Base-by-base conservation (phyloP, 768 basidiomycete genomes). In the Boletus pseudo-olivaceus region DNA sequence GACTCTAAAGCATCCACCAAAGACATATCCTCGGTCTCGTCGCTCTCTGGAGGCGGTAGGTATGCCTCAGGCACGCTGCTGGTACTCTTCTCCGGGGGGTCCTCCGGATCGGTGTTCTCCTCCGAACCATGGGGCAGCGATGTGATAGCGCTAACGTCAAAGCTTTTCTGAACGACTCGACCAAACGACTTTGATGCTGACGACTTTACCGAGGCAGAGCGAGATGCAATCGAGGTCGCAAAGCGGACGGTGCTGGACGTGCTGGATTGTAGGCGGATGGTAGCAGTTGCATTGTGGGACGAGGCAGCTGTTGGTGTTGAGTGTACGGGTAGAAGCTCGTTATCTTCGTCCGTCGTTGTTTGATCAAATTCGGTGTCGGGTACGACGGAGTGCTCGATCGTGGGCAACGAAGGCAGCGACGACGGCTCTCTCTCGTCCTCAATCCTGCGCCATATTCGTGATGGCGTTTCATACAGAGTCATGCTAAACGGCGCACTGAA, bases 391-490 rank as follows among this genome's bases (percentile, higher is more conserved):
- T 87, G 82, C 30, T 91, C 88, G 63, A 88, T 85, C 2, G 64
- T 75, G 7, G 89, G 87, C 12, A 92, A 69, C 4, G 88, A 89
- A 2, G 90, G 90, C 3, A 93, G 74, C 30, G 90, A 93, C 10
- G 91, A 87, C 76, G 92, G 87, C 58, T 90, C 88, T 58, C 76
- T 71, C 55, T 83, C 82, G 60, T 90, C 86, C 68, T 93, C 83
- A 47, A 93, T 91, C 43, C 91, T 81, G 29, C 90, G 80, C 87
- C 86, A 89, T 64, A 93, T 84, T 41, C 90, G 78, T 26, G 91
- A 93, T 0, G 90, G 90, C 15, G 90, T 93, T 70, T 93, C 90
- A 27, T 83, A 76, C 72, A 81, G 70, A 15, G 76, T 76, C 63
- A 83, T 77, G 73, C 27, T 38, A 14, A 23, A 49, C 7, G 42